Base-by-base conservation (phyloP, 1,284 basidiomycete genomes). In the Chalciporus piperatoides region DNA sequence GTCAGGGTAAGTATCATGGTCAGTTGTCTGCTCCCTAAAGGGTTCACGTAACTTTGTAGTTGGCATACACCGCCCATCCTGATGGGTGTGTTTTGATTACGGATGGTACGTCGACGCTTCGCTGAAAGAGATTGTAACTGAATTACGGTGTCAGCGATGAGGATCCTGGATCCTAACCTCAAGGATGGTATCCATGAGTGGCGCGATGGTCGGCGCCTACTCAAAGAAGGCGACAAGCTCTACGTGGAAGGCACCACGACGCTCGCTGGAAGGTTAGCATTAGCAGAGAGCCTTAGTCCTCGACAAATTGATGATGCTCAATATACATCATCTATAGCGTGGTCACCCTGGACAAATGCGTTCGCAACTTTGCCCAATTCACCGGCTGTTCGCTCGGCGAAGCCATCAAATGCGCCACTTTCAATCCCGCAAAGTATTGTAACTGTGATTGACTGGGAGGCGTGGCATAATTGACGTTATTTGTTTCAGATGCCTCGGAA, bases 11-110 rank as follows among this genome's bases (percentile, higher is more conserved):
- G 80, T 24, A 28, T n/a, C 67, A 42, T 41, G n/a, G 33, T 24
- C 37, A n/a, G 36, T 46, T 23, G 24, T 49, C 11, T 43, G 7
- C 40, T 45, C 25, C 41, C 27, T 17, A 24, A 37, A 38, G 7
- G 7, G 12, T 15, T 56, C 43, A 43, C 44, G 28, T 57, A 11
- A 55, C 30, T 52, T 37, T 50, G 19, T 61, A 90, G 87, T 74
- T 95, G 52, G 92, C 92, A 1, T 94, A 94, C 66, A 81, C 83
- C 32, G 80, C 87, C 0, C 84, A 86, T 59, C 86, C 88, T 1
- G 84, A 90, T 10, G 88, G 91, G 0, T 95, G 92, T 61, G 82
- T 96, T 37, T 73, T 96, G 33, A 86, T 95, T 46, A 93, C 91
- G 0, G 92, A 96, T 69, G 90, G 89, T 91, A 61, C 57, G 67